Base-by-base conservation (phyloP, 768 basidiomycete genomes). In the Tulasnella calospora region DNA sequence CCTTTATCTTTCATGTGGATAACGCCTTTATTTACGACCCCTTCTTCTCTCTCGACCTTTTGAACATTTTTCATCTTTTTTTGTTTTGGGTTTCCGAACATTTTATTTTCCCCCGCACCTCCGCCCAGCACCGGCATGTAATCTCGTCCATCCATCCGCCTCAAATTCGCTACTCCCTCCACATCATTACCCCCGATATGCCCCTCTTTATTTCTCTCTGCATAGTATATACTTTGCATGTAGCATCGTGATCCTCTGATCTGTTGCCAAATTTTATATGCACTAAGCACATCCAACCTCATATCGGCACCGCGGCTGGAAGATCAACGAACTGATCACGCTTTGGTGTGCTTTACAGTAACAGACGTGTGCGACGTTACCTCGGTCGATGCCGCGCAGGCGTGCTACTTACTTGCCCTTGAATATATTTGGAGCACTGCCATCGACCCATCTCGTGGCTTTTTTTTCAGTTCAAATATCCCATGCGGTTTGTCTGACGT, bases 1-100 rank as follows among this genome's bases (percentile, higher is more conserved):
- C 44, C 17, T 75, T 61, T 55, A 47, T 75, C 55, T 61, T 47
- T 75, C 74, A 75, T 61, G 41, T 46, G 36, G 38, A 38, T 75
- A 47, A 38, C 55, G 36, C 44, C 46, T 75, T 75, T 61, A 75
- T 75, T 75, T 61, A 51, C 55, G 35, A 75, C 55, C 41, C 30
- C n/a, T 41, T 55, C 23, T 27, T 36, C 23, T 38, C 27, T 17
- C n/a, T 55, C 55, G 23, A 27, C 41, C 47, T 13, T 61, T 47
- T 57, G 17, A 51, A 51, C 46, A 41, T 55, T 38, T 47, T 61
- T 75, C 13, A 75, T 17, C 47, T 12, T 61, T 19, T 33, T 23
- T 7, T 10, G 17, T 74, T 74, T 40, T 40, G 40, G 17, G 17
- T 17, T 51, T 57, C n/a, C 30, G 44, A 46, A 46, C 71, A 72